Evolutionary conservation across 2,329 filamentous ascomycete species (phyloP), one percentile per base, ranked within the genome.

Genomic region (Tolypocladium album): DNA sequence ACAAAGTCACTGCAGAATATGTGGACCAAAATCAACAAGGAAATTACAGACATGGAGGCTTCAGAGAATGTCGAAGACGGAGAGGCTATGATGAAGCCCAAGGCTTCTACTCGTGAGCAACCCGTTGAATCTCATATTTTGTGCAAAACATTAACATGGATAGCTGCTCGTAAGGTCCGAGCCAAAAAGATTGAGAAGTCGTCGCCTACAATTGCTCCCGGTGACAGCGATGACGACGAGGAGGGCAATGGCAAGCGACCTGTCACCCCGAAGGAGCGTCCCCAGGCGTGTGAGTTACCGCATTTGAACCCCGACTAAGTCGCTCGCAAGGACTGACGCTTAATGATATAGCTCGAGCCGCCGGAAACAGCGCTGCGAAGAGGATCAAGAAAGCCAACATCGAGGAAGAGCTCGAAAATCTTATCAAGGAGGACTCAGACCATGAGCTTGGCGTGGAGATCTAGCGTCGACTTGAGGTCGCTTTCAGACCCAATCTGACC

Each of bases 21-120:
- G 59, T 77, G 74, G 75, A 70, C 69, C 1, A 69, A 66, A 13
- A 68, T 76, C 27, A 69, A 70, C 34, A 75, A 75, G 39, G 64
- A 67, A 3, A 69, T 75, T 12, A 65, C 67, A 0, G 74, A 75
- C 0, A 65, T 77, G 20, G 73, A 75, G 56, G 55, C 61, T 3
- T 61, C 68, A 2, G 56, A 66, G 1, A 59, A 56, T 9, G 63
- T 58, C 3, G 60, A 58, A 1, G 22, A 4, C 9, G 45, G 55
- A 4, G n/a, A 2, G 1, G 50, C 57, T 0, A 60, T 65, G 0
- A 13, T 59, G 0, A 68, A 65, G 17, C 56, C 66, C 0, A 71
- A 67, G 59, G 9, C 31, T 7, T 39, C 63, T 15, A 58, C 62
- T 13, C 59, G 71, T 69, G 60, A 63, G 69, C 64, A 50, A 20